These are phyloP conservation scores for Ceratonia siliqua DNA, from an alignment of 306 rosid species.

Conservation along the genomic window DNA sequence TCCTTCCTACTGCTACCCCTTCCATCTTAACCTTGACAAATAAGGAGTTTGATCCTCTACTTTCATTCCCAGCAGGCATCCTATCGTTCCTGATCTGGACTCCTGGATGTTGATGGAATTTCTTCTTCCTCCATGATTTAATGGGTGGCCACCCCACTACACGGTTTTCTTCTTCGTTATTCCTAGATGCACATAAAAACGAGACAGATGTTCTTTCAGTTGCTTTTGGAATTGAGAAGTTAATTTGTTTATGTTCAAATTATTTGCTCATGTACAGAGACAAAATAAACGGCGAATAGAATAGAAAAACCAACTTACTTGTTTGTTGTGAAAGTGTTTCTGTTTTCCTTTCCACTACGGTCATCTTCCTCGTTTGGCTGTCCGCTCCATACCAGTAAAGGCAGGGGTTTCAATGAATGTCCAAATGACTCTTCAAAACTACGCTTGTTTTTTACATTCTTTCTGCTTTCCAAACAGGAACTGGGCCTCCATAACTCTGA, in stretches of 20 bases:
- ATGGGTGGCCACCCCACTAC: conserved; percentile 95
- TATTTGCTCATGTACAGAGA: background rate
- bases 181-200: conserved; percentile 25
- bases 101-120: conserved; percentile 34
- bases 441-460: conserved; percentile 53
- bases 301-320: conserved; percentile 48
- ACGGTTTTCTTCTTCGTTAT: conserved; percentile 39
- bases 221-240: background rate
- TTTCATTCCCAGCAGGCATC: conserved; percentile 33
- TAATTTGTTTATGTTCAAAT: background rate
- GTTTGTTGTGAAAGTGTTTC: conserved; percentile 35
- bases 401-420: conserved; percentile 33
- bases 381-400: conserved; percentile 66
- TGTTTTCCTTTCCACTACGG: conserved; percentile 39
- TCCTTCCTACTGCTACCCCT: conserved; percentile 68
- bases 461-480: conserved; percentile 31
- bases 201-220: background rate
- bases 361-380: conserved; percentile 74
- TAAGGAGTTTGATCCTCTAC: conserved; percentile 42
- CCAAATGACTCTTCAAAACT: conserved; percentile 60
- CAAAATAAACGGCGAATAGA: background rate
- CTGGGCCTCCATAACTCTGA: conserved; percentile 27
- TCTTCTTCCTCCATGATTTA: conserved; percentile 70
- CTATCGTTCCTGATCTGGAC: conserved; percentile 30
- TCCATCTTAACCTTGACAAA: conserved; percentile 88